phyloP scores from a whole-genome alignment of 257 asterid genomes.

The Salvia rosmarinus region DNA sequence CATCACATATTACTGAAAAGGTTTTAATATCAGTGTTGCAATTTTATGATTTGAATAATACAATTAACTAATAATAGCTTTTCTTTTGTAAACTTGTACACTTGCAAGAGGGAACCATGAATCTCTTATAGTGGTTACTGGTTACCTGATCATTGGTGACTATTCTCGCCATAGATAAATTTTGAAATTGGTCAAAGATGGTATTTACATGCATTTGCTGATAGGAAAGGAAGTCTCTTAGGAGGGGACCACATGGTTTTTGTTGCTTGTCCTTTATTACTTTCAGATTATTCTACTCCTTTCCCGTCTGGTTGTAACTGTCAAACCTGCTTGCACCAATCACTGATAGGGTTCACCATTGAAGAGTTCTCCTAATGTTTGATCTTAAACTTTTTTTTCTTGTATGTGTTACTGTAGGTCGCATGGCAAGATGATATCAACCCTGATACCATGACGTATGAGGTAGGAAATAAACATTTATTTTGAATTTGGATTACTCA shows the following conservation, averaged over 20 bases:
- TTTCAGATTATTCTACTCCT: neutral
- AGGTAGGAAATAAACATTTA: constrained; percentile 48
- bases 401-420: constrained; percentile 51
- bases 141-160: neutral
- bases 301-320: constrained; percentile 10
- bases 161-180: neutral
- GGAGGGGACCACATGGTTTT: neutral
- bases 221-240: neutral
- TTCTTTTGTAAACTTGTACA: neutral
- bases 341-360: neutral
- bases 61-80: neutral
- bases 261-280: neutral
- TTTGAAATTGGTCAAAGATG: neutral
- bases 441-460: constrained; percentile 89
- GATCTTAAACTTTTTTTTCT: constrained; percentile 6
- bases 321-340: neutral
- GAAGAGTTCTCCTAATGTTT: neutral
- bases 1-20: neutral
- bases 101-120: neutral
- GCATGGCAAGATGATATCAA: constrained; percentile 73
- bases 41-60: too few relatives aligned
- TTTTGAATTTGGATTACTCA: neutral
- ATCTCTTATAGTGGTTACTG: neutral
- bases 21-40: neutral
- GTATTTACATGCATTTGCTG: neutral